Evolutionary conservation across 768 basidiomycete genomes (phyloP).

Genomic region (Xerocomus spinulosus): DNA sequence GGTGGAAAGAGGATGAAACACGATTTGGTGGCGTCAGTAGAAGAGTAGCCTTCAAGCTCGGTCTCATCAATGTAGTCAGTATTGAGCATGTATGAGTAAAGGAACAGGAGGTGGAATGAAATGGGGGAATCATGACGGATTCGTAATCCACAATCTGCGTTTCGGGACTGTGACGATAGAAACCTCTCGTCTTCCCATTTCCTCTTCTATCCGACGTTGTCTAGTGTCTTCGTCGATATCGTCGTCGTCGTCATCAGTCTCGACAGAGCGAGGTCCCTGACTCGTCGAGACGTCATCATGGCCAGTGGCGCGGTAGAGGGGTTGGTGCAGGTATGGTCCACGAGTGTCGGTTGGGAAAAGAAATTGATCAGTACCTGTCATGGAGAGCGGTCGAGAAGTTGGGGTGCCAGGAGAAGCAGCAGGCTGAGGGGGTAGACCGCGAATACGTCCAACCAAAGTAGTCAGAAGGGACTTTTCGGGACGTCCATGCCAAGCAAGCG

Average conservation of each 20-base stretch:
- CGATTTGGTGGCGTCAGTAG: constrained; percentile 10
- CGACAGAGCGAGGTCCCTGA: constrained; percentile 44
- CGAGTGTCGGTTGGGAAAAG: constrained; percentile 43
- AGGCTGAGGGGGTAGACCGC: constrained; percentile 27
- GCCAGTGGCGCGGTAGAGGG: constrained; percentile 47
- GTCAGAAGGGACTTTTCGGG: constrained; percentile 58
- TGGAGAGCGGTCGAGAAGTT: constrained; percentile 38
- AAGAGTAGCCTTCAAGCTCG: constrained; percentile 5
- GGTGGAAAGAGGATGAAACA: constrained; percentile 5
- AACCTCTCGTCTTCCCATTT: constrained; percentile 77
- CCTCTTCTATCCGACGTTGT: constrained; percentile 74
- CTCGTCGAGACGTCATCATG: constrained; percentile 40
- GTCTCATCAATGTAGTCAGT: constrained; percentile 20
- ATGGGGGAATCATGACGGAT: constrained; percentile 43
- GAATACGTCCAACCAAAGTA: constrained; percentile 42
- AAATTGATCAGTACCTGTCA: constrained; percentile 38
- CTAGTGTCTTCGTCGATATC: constrained; percentile 71
- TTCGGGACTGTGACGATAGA: constrained; percentile 76
- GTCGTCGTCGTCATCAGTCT: constrained; percentile 59
- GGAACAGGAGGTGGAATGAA: background rate
- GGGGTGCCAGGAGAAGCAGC: constrained; percentile 34
- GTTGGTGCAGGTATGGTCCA: constrained; percentile 68
- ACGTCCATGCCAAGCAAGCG: constrained; percentile 53
- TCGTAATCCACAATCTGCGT: constrained; percentile 69
- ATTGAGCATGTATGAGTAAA: constrained; percentile 15